A percentile compares a stretch with the other conserved stretches of the same genome.
Evolutionary conservation across 1,284 basidiomycete species (phyloP).

Genomic region (Termitomyces sp.): DNA sequence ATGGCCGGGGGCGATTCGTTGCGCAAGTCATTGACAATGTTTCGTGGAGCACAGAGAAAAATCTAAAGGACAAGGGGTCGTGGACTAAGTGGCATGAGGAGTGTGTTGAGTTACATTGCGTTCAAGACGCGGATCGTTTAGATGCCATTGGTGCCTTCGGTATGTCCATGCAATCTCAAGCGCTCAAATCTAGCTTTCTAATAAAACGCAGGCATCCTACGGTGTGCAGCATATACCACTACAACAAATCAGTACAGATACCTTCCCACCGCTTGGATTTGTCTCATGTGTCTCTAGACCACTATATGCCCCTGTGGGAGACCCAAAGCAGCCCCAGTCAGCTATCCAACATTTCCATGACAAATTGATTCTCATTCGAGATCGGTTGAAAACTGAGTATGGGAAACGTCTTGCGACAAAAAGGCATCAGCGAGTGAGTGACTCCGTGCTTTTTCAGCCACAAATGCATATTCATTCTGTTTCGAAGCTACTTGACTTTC

Average conservation of each 20-base stretch:
- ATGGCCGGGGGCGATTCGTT: constrained; percentile 55
- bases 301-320: constrained; percentile 56
- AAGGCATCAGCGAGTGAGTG: constrained; percentile 67
- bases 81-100: constrained; percentile 70
- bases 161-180: constrained; percentile 26
- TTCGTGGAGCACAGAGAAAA: constrained; percentile 84
- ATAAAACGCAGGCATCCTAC: constrained; percentile 60
- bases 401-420: constrained; percentile 69
- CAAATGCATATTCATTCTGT: constrained; percentile 6
- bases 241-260: constrained; percentile 53
- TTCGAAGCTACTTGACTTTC: constrained; percentile 50
- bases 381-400: constrained; percentile 70
- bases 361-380: constrained; percentile 74
- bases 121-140: constrained; percentile 89
- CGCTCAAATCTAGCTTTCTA: not conserved
- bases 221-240: constrained; percentile 81
- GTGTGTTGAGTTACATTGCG: constrained; percentile 84
- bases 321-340: constrained; percentile 43
- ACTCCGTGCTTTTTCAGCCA: constrained; percentile 1
- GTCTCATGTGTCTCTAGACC: constrained; percentile 36
- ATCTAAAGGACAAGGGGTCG: constrained; percentile 45
- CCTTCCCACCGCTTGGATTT: constrained; percentile 9
- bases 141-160: constrained; percentile 93
- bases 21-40: constrained; percentile 74
- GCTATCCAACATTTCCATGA: constrained; percentile 86